phyloP scores from a whole-genome alignment of 1,284 basidiomycete species.

The Ustilago bromivora region DNA sequence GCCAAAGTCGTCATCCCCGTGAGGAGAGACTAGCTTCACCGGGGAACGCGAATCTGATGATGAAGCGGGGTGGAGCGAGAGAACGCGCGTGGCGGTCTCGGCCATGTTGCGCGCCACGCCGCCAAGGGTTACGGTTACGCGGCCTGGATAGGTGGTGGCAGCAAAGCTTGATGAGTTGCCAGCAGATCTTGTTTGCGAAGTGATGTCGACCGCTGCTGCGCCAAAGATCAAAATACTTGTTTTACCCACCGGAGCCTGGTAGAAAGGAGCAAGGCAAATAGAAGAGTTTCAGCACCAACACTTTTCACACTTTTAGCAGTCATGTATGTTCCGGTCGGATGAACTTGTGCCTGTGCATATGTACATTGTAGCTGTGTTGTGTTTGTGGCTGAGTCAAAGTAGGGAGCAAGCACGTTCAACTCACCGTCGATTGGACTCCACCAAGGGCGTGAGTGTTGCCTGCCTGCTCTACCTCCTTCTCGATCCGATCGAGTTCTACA shows the following conservation, averaged over 20 bases:
- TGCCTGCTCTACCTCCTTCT: slow-evolving; percentile 24
- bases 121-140: slow-evolving; percentile 80
- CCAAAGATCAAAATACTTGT: slow-evolving; percentile 58
- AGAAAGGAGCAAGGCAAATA: background rate
- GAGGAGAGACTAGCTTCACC: slow-evolving; percentile 70
- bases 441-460: slow-evolving; percentile 33
- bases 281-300: slow-evolving; percentile 21
- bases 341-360: slow-evolving; percentile 10
- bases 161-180: slow-evolving; percentile 13
- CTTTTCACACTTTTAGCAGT: slow-evolving; percentile 1
- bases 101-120: slow-evolving; percentile 95
- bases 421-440: slow-evolving; percentile 30
- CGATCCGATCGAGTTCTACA: slow-evolving; percentile 78
- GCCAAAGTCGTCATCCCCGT: slow-evolving; percentile 65
- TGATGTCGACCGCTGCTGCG: slow-evolving; percentile 65
- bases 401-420: slow-evolving; percentile 7
- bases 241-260: background rate
- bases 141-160: slow-evolving; percentile 82
- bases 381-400: background rate
- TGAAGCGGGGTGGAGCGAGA: slow-evolving; percentile 68
- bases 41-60: slow-evolving; percentile 4
- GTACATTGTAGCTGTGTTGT: slow-evolving; percentile 19
- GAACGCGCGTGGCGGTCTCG: slow-evolving; percentile 81
- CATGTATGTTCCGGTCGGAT: background rate
- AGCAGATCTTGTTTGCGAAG: slow-evolving; percentile 41